These are phyloP conservation scores for Schizophyllum commune DNA, from an alignment of 1,284 basidiomycete genomes.

Conservation along the genomic window DNA sequence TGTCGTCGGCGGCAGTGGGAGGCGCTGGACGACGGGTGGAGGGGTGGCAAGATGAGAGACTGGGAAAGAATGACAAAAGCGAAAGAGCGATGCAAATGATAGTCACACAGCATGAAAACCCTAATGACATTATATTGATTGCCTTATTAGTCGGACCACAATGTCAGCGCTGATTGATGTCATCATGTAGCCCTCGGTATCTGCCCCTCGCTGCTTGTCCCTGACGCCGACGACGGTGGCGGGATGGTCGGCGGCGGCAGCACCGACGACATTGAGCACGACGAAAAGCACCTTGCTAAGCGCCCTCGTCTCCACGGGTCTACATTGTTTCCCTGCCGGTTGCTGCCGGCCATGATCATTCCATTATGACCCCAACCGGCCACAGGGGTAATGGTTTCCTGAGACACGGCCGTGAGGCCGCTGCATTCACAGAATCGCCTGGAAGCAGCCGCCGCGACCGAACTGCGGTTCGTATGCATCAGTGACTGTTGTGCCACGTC, in stretches of 20 bases:
- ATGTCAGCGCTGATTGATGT: neutral
- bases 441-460: neutral
- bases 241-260: too few species aligned
- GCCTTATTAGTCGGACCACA: neutral
- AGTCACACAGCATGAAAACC: neutral
- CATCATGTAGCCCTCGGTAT: neutral
- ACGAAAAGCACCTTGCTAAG: too few species aligned
- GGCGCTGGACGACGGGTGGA: constrained; percentile 13
- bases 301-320: too few species aligned
- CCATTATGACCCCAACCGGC: neutral
- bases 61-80: neutral
- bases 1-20: constrained; percentile 11
- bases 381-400: neutral
- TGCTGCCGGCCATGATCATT: neutral
- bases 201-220: neutral
- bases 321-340: neutral
- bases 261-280: neutral
- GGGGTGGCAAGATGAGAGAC: constrained; percentile 8
- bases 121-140: neutral
- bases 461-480: too few species aligned
- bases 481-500: neutral
- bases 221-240: neutral
- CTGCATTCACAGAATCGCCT: neutral
- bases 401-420: neutral
- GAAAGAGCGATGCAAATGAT: neutral